Conservation (phyloP, 129 eudicot species). For the Oenanthe sinensis region DNA sequence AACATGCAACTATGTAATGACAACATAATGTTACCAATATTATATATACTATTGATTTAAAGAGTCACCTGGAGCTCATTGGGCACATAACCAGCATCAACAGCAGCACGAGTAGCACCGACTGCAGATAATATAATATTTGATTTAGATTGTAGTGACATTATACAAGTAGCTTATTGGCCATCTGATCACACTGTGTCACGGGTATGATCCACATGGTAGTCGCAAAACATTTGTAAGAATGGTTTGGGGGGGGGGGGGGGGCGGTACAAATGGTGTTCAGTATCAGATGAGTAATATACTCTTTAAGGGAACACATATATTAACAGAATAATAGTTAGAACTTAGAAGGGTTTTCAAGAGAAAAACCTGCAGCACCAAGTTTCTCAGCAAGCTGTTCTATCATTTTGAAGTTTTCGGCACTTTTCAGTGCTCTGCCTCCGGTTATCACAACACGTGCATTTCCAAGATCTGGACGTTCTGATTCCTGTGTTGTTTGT, state of each 20-base stretch:
- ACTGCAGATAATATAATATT: conserved; percentile 31
- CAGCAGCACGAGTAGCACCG: conserved; percentile 99
- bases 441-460: conserved; percentile 89
- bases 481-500: conserved; percentile 63
- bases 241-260: too few species aligned
- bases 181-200: not conserved
- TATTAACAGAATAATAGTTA: not conserved
- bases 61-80: conserved; percentile 84
- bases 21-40: not conserved
- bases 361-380: conserved; percentile 83
- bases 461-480: conserved; percentile 91
- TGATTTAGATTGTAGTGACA: not conserved
- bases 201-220: not conserved
- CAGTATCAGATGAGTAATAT: not conserved
- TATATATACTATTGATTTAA: not conserved
- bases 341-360: not conserved
- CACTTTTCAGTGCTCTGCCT: conserved; percentile 89
- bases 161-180: not conserved
- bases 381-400: conserved; percentile 94
- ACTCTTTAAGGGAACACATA: not conserved
- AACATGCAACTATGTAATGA: not conserved
- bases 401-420: conserved; percentile 84
- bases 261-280: not conserved
- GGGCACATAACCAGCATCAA: conserved; percentile 91
- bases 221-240: not conserved